Conservation (phyloP, 257 asterid genomes). For the Lavandula angustifolia region DNA sequence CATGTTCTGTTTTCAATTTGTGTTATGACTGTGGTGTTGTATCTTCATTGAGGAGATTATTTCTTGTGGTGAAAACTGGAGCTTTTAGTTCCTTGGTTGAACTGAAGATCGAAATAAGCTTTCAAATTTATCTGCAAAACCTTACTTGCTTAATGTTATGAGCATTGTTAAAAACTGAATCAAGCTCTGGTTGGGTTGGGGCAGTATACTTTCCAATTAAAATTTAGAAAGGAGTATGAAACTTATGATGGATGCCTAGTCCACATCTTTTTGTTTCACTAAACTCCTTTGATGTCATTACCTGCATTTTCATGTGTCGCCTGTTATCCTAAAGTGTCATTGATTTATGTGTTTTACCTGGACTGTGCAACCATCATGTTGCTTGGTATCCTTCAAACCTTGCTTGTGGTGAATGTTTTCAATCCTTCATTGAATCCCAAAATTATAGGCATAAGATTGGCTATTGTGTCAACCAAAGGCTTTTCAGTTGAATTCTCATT, state of each 20-base stretch:
- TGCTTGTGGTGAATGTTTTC: slow-evolving; percentile 5
- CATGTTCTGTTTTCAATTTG: neutral
- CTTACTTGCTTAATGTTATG: neutral
- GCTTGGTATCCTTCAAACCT: slow-evolving; percentile 3
- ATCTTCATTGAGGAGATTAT: no score
- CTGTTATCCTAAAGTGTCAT: neutral
- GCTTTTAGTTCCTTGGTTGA: slow-evolving; percentile 4
- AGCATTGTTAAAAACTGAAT: neutral
- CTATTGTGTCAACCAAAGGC: slow-evolving; percentile 12
- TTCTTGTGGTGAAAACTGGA: neutral
- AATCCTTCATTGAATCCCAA: slow-evolving; percentile 10
- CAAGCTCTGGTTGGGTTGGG: neutral
- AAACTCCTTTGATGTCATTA: slow-evolving; percentile 17
- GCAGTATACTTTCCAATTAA: neutral
- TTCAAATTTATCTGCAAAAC: slow-evolving; percentile 8
- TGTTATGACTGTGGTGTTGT: no score
- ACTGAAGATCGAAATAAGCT: neutral
- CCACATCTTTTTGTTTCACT: slow-evolving; percentile 5
- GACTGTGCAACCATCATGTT: neutral
- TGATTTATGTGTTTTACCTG: neutral
- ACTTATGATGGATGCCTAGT: neutral
- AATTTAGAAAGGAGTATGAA: neutral
- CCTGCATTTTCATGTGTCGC: neutral
- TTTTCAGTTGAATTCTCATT: slow-evolving; percentile 32
- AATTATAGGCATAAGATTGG: slow-evolving; percentile 7